Percentiles rank a stretch among this genome's conserved stretches.
These are phyloP conservation scores for Globisporangium mamillatum DNA, from an alignment of 352 stramenopile species.

Conservation along the genomic window DNA sequence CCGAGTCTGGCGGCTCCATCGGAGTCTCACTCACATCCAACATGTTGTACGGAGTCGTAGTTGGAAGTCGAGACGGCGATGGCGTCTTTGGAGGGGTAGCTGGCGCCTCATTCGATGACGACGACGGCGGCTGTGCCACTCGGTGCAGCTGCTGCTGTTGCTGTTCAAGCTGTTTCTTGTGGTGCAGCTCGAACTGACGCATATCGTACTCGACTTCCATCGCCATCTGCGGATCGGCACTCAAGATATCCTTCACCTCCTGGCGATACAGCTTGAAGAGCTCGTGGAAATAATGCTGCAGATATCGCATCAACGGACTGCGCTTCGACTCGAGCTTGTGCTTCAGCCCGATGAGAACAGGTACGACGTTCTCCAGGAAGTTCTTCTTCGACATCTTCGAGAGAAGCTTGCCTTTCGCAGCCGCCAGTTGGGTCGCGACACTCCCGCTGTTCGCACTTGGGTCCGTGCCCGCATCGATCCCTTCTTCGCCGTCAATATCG, in stretches of 20 bases:
- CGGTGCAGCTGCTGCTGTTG: conserved; percentile 36
- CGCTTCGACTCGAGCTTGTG: conserved; percentile 91
- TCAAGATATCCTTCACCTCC: conserved; percentile 93
- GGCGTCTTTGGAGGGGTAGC: conserved; percentile 27
- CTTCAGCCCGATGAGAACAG: conserved; percentile 95
- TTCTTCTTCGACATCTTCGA: conserved; percentile 97
- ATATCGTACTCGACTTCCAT: conserved; percentile 97
- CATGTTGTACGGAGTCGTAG: conserved; percentile 24
- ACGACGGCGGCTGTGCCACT: neutral
- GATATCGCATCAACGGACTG: conserved; percentile 91
- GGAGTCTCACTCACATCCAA: conserved; percentile 39
- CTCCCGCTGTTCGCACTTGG: conserved; percentile 35
- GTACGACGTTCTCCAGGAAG: conserved; percentile 96
- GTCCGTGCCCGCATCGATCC: conserved; percentile 49
- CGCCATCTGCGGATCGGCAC: conserved; percentile 90
- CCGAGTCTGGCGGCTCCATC: conserved; percentile 19
- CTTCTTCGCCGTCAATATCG: conserved; percentile 66
- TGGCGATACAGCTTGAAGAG: conserved; percentile 92
- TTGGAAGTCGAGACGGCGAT: conserved; percentile 19
- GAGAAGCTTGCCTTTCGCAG: conserved; percentile 91
- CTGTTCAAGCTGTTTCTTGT: conserved; percentile 39
- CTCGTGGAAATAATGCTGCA: conserved; percentile 94
- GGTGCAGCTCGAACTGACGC: conserved; percentile 69
- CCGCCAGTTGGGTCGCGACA: conserved; percentile 72
- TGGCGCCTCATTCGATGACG: neutral